Percentiles rank a stretch among this genome's conserved stretches.
These are phyloP conservation scores for Aschersonia sp. DNA, from an alignment of 2,329 filamentous ascomycete genomes.

Conservation along the genomic window DNA sequence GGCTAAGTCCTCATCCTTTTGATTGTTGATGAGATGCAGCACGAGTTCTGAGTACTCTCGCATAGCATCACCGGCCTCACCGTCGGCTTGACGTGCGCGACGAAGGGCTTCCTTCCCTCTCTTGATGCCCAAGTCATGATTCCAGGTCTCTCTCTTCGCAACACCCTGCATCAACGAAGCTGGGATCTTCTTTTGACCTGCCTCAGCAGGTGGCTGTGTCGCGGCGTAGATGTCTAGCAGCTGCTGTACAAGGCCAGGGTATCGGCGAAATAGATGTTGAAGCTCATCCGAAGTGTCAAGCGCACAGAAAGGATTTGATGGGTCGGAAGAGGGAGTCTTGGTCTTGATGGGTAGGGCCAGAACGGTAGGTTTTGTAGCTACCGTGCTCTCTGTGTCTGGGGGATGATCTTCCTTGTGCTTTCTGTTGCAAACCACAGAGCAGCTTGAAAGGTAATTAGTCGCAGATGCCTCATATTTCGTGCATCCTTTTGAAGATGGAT, in stretches of 20 bases:
- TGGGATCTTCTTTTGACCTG: conserved; percentile 12
- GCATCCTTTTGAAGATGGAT: neutral
- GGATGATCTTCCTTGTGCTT: conserved; percentile 35
- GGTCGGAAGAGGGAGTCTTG: conserved; percentile 6
- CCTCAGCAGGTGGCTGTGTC: conserved; percentile 29
- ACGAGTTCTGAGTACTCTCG: conserved; percentile 47
- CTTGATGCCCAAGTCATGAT: conserved; percentile 40
- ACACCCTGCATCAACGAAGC: conserved; percentile 18
- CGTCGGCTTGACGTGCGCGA: conserved; percentile 30
- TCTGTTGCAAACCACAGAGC: conserved; percentile 43
- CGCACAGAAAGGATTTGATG: conserved; percentile 31
- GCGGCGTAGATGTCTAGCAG: conserved; percentile 34
- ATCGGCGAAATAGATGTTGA: conserved; percentile 33
- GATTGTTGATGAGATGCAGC: conserved; percentile 27
- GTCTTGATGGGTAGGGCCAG: neutral
- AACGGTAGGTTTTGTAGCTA: conserved; percentile 7
- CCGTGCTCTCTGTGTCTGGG: conserved; percentile 19
- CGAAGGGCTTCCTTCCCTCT: conserved; percentile 40
- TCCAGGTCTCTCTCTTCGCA: conserved; percentile 34
- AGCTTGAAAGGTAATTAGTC: conserved; percentile 21
- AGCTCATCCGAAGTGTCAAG: conserved; percentile 37
- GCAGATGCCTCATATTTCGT: no score
- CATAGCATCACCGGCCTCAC: conserved; percentile 43
- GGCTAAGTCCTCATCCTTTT: conserved; percentile 15
- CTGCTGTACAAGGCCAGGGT: conserved; percentile 32